Conservation (phyloP, 2,329 filamentous ascomycete genomes). For the Paradendryphiella salina region DNA sequence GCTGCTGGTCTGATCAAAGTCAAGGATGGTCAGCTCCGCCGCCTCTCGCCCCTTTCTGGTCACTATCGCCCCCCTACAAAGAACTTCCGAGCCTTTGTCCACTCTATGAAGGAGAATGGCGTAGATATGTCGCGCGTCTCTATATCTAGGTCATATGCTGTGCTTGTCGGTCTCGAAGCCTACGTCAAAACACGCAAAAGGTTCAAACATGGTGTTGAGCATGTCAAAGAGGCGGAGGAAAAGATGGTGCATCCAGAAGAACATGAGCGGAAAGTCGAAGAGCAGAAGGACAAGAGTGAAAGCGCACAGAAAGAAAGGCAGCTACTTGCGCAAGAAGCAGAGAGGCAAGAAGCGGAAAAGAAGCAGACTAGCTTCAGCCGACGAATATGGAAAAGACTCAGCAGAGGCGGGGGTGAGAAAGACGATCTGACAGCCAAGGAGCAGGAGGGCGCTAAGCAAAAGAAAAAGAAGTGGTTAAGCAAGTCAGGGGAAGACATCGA, state of each 20-base stretch:
- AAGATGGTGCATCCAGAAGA: conserved; percentile 66
- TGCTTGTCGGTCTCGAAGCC: conserved; percentile 79
- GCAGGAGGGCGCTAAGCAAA: conserved; percentile 28
- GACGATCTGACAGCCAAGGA: conserved; percentile 23
- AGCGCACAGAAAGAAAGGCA: conserved; percentile 65
- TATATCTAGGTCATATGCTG: conserved; percentile 79
- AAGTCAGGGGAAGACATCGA: conserved; percentile 43
- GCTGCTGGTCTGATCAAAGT: conserved; percentile 85
- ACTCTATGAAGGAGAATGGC: conserved; percentile 69
- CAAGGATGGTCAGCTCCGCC: conserved; percentile 75
- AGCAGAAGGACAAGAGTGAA: conserved; percentile 60
- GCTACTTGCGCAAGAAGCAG: conserved; percentile 47
- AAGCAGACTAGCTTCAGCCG: conserved; percentile 39
- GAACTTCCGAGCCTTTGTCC: conserved; percentile 82
- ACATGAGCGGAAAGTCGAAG: conserved; percentile 52
- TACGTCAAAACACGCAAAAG: conserved; percentile 71
- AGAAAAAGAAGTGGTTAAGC: conserved; percentile 36
- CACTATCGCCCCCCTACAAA: conserved; percentile 83
- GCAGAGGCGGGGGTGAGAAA: conserved; percentile 18
- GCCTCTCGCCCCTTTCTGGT: conserved; percentile 68
- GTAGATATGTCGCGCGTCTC: conserved; percentile 79
- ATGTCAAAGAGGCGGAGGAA: conserved; percentile 58
- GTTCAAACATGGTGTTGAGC: conserved; percentile 60
- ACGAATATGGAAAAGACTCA: conserved; percentile 39
- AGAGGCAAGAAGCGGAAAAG: conserved; percentile 53